phyloP scores from a whole-genome alignment of 305 asterid species.

The Fraxinus ornus region DNA sequence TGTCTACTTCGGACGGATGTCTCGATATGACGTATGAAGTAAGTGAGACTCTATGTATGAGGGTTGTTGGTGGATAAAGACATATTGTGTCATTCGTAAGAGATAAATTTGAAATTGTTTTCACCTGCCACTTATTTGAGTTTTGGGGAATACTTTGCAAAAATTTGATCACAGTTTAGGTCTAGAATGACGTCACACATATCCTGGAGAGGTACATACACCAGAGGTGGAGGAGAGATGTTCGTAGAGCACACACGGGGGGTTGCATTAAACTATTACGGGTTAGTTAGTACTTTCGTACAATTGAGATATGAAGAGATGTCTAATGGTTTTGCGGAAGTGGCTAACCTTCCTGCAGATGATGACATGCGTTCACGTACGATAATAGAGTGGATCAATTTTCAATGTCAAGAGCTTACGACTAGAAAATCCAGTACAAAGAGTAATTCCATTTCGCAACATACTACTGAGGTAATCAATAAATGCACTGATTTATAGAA shows the following conservation, averaged over 20 bases:
- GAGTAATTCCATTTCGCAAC: too few relatives aligned
- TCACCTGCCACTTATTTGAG: background rate
- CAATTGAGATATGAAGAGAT: background rate
- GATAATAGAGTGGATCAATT: background rate
- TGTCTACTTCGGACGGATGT: too few relatives aligned
- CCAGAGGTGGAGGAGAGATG: background rate
- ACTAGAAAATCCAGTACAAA: background rate
- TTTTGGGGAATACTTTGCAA: too few relatives aligned
- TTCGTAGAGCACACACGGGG: background rate
- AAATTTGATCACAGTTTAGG: background rate
- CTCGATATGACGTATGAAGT: too few relatives aligned
- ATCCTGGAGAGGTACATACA: background rate
- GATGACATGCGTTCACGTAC: background rate
- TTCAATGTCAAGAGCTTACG: background rate
- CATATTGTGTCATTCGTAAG: too few relatives aligned
- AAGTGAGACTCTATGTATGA: too few relatives aligned
- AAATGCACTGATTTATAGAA: background rate
- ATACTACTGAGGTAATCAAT: background rate
- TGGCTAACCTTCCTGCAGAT: background rate
- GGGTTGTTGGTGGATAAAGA: background rate
- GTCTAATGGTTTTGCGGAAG: background rate
- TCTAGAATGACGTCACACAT: background rate
- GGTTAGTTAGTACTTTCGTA: background rate
- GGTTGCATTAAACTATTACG: too few relatives aligned
- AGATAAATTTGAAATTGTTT: background rate